Evolutionary conservation across 306 rosid species (phyloP).

Genomic region (cucumber (Cucumis sativus)): DNA sequence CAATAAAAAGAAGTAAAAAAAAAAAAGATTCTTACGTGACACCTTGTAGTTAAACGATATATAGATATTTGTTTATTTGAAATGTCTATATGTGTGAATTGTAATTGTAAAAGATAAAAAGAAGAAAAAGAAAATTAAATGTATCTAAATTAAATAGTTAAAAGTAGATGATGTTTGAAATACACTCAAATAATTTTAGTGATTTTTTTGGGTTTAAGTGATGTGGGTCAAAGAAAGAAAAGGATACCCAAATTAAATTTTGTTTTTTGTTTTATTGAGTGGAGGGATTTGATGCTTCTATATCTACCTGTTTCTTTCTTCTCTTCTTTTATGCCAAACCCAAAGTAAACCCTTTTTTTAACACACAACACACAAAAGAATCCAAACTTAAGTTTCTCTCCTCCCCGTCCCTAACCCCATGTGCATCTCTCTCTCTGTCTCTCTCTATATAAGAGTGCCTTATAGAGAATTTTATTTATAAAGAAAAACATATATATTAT

Average conservation of each 20-base stretch:
- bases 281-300: constrained; percentile 20
- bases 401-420: neutral
- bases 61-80: too few relatives aligned
- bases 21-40: too few relatives aligned
- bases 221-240: neutral
- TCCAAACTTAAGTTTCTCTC: neutral
- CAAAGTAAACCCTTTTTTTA: neutral
- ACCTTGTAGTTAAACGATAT: too few relatives aligned
- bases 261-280: constrained; percentile 3
- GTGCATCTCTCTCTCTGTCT: constrained; percentile 2
- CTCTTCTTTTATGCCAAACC: neutral
- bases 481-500: neutral
- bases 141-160: too few relatives aligned
- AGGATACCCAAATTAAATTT: neutral
- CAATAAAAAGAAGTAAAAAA: too few relatives aligned
- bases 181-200: too few relatives aligned
- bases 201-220: neutral
- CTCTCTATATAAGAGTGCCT: neutral
- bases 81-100: too few relatives aligned
- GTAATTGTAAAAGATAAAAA: too few relatives aligned
- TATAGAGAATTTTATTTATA: neutral
- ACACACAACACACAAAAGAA: neutral
- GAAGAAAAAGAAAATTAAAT: too few relatives aligned
- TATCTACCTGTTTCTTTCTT: neutral
- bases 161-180: too few relatives aligned